Conservation (phyloP, 1,284 basidiomycete species). For the Rugosomyces carneus region DNA sequence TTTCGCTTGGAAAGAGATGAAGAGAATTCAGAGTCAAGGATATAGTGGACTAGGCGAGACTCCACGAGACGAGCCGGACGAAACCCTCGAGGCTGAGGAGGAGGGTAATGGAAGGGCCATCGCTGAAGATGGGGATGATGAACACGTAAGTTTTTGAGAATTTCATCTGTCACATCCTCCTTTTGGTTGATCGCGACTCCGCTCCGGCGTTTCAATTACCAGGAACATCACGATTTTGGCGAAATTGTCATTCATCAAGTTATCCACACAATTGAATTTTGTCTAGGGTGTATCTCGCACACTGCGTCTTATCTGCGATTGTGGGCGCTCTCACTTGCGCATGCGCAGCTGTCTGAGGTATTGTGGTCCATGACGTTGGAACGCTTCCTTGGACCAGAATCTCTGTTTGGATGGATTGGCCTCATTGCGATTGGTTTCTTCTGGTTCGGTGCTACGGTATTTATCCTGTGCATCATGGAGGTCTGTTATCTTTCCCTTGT, state of each 20-base stretch:
- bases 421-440: conserved; percentile 64
- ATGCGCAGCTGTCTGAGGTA: conserved; percentile 97
- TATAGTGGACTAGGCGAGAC: conserved; percentile 61
- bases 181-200: neutral
- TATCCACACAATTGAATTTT: conserved; percentile 99
- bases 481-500: conserved; percentile 44
- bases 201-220: conserved; percentile 9
- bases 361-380: conserved; percentile 84
- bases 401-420: conserved; percentile 53
- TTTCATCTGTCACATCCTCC: neutral
- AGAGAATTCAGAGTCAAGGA: conserved; percentile 79
- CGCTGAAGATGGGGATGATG: conserved; percentile 62
- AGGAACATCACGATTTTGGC: conserved; percentile 84
- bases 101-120: conserved; percentile 77
- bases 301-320: conserved; percentile 98
- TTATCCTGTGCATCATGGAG: conserved; percentile 89
- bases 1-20: conserved; percentile 85
- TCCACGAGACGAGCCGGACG: conserved; percentile 44
- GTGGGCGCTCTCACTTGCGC: conserved; percentile 97
- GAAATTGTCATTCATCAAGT: conserved; percentile 96
- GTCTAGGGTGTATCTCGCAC: conserved; percentile 97
- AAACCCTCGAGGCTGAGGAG: conserved; percentile 74
- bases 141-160: conserved; percentile 43
- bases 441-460: conserved; percentile 82
- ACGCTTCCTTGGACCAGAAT: conserved; percentile 47